Evolutionary conservation across 805 yeast species (phyloP).

Genomic region (Suhomyces xylopsoci): DNA sequence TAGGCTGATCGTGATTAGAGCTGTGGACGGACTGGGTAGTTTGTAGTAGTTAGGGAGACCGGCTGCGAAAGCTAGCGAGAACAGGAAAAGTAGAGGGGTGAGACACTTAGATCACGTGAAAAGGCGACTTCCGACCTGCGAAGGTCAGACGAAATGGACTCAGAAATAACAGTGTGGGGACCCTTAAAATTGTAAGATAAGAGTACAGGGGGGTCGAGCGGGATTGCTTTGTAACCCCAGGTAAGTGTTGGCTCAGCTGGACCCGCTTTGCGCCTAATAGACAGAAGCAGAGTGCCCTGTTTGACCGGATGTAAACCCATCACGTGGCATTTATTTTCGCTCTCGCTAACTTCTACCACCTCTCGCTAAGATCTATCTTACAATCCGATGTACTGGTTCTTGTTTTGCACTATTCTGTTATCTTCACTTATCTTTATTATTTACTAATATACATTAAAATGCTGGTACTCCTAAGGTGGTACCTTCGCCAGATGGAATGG

Average conservation of each 20-base stretch:
- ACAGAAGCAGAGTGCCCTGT: not conserved
- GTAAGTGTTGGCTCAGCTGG: not conserved
- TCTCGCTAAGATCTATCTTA: too few relatives aligned
- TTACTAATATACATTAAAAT: constrained; percentile 29
- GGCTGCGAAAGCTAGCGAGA: too few relatives aligned
- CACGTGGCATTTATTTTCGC: not conserved
- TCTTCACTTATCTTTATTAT: not conserved
- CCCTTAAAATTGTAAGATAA: too few relatives aligned
- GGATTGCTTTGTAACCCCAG: not conserved
- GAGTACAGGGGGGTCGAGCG: not conserved
- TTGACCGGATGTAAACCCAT: not conserved
- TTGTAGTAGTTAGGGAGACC: too few relatives aligned
- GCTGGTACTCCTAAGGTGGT: constrained; percentile 80
- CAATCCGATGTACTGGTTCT: too few relatives aligned
- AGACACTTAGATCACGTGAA: not conserved
- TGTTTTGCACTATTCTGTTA: too few relatives aligned
- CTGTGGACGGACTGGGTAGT: too few relatives aligned
- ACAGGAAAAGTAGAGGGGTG: too few relatives aligned
- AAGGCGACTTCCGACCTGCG: not conserved
- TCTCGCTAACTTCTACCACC: too few relatives aligned
- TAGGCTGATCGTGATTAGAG: too few relatives aligned
- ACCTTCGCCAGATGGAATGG: constrained; percentile 59
- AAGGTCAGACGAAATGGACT: not conserved
- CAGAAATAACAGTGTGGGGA: not conserved
- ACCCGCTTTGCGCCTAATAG: not conserved